These are phyloP conservation scores for Lactarius evosmus DNA, from an alignment of 768 basidiomycete genomes.

Conservation along the genomic window DNA sequence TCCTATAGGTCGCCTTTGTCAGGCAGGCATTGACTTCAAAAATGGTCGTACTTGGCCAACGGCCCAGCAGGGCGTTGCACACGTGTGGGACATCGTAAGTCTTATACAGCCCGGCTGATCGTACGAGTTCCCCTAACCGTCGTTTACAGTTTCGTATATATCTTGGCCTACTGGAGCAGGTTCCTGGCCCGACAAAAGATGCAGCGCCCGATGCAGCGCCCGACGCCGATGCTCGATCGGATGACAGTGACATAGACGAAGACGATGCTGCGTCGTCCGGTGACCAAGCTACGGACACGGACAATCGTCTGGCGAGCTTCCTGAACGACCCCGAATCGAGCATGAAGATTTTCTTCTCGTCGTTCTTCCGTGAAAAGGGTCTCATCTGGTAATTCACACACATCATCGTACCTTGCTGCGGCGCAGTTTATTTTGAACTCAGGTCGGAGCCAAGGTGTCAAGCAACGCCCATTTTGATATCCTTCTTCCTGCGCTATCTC, in stretches of 20 bases:
- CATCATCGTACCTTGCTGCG: slow-evolving; percentile 17
- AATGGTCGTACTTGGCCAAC: slow-evolving; percentile 40
- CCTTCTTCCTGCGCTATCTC: slow-evolving; percentile 62
- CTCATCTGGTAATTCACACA: slow-evolving; percentile 53
- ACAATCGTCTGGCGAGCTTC: slow-evolving; percentile 44
- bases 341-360: slow-evolving; percentile 66
- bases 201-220: slow-evolving; percentile 23
- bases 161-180: slow-evolving; percentile 45
- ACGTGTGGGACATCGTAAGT: slow-evolving; percentile 65
- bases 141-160: slow-evolving; percentile 55
- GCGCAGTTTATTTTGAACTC: slow-evolving; percentile 18
- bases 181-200: slow-evolving; percentile 28
- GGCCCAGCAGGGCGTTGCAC: slow-evolving; percentile 33
- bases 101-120: background rate
- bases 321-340: slow-evolving; percentile 57
- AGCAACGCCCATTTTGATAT: slow-evolving; percentile 51
- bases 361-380: slow-evolving; percentile 63
- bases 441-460: slow-evolving; percentile 50
- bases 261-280: slow-evolving; percentile 34
- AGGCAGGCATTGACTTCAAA: slow-evolving; percentile 58
- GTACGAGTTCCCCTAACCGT: background rate
- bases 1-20: slow-evolving; percentile 52
- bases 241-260: slow-evolving; percentile 32
- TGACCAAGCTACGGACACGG: slow-evolving; percentile 28
- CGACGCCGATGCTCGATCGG: slow-evolving; percentile 26